Base-by-base conservation (phyloP, 148 eudicot species). In the Diospyros lotus region DNA sequence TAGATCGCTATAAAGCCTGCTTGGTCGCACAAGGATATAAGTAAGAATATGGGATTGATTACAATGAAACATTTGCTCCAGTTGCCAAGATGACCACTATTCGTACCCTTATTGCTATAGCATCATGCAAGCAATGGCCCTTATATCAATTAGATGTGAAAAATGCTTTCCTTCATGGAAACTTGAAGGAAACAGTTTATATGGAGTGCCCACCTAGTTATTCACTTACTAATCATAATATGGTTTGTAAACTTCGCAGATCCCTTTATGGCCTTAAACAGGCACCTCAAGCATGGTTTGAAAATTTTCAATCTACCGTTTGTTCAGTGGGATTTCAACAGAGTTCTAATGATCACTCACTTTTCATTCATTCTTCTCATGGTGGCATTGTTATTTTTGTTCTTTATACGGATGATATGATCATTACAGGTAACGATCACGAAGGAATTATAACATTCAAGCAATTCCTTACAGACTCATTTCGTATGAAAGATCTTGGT, bases 51-150 rank as follows among this genome's bases (percentile, higher is more conserved):
- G 71, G 77, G 6, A 10, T 42, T 5, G 63, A 75, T 2, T 55
- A 75, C n/a, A 4, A 55, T 1, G 66, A 67, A 5, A 64, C 62
- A 0, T 75, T 75, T 52, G 48, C 77, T 41, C 64, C 43, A 0
- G 71, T 75, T 2, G 53, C 62, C 0, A 75, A 75, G n/a, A 66
- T 75, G 64, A 62, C 55, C 1, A 75, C 41, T 0, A 13, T 54
- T 7, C 58, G 58, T 6, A 54, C 58, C 13, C 3, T 54, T 13
- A 5, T 54, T 5, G 10, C 58, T 9, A 54, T 54, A 6, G 58
- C 58, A 6, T 10, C 58, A 6, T 54, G 12, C 12, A 10, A 54
- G 13, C 2, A 2, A 2, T 54, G 13, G 58, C 13, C 58, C 8
- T 1, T 54, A 2, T 5, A 66, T n/a, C 64, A 75, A 0, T 18